These are phyloP conservation scores for Dactylellina sp. DNA, from an alignment of 2,329 filamentous ascomycete species.

Conservation along the genomic window DNA sequence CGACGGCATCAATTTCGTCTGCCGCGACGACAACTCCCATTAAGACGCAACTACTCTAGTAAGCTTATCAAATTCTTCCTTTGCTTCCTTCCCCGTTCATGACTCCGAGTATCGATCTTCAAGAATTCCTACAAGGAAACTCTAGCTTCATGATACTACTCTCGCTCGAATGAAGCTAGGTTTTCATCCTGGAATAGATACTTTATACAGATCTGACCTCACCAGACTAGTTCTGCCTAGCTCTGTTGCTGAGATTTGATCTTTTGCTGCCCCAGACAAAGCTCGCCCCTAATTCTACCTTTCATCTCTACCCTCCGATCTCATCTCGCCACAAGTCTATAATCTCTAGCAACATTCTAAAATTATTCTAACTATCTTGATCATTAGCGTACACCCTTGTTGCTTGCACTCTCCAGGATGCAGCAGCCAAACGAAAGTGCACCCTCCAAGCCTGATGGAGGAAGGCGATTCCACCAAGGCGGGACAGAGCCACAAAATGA, in stretches of 20 bases:
- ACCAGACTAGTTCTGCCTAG: neutral
- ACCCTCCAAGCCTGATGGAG: conserved; percentile 28
- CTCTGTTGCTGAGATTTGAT: conserved; percentile 22
- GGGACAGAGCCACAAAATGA: conserved; percentile 44
- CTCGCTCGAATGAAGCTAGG: too few species aligned
- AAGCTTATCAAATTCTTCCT: too few species aligned
- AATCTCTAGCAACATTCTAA: neutral
- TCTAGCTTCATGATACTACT: too few species aligned
- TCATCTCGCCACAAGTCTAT: neutral
- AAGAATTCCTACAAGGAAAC: neutral
- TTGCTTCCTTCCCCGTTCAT: too few species aligned
- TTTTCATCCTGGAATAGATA: too few species aligned
- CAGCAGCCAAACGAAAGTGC: conserved; percentile 35
- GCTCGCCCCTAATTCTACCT: neutral
- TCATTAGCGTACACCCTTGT: neutral
- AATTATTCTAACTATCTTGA: neutral
- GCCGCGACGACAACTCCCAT: neutral
- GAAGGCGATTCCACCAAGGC: conserved; percentile 10
- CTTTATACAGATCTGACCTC: too few species aligned
- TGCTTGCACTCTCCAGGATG: conserved; percentile 32
- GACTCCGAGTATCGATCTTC: neutral
- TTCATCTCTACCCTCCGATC: neutral
- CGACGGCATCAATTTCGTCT: neutral
- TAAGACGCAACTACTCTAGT: too few species aligned
- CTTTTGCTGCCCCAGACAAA: neutral